Base-by-base conservation (phyloP, 768 basidiomycete genomes). In the Suillus occidentalis region DNA sequence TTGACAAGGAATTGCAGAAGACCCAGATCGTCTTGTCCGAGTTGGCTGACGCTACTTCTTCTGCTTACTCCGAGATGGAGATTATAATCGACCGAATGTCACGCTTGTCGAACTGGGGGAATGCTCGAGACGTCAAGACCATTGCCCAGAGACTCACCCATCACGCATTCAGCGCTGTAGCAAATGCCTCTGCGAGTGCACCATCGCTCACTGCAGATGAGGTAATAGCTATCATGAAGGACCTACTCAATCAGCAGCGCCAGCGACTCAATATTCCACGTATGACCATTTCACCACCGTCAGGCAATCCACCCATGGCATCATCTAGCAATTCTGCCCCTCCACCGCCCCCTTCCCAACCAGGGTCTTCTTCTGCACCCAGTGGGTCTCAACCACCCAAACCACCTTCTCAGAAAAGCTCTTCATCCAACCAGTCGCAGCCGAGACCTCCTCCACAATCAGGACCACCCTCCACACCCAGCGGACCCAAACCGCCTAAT, bases 91-190 rank as follows among this genome's bases (percentile, higher is more conserved):
- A 72, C 8, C 65, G 80, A 16, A 76, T 89, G 66, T 77, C 84
- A 9, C 47, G 65, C 12, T 73, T 89, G 1, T 76, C 79, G 5
- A 83, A 83, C 1, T 90, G 89, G 89, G 89, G 88, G 16, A 90
- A 90, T 58, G 89, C 88, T 3, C 82, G 88, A 8, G 89, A 90
- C 66, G 80, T 89, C 71, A 77, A 83, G 60, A 84, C 83, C 0
- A 74, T 89, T 6, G 73, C 84, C 0, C 84, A 83, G 69, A 72
- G 79, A 52, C 81, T 90, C 77, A 72, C 80, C 13, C 73, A 77
- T 20, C 37, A 69, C 2, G 86, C 82, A 0, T 78, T 84, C 55
- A 70, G 75, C 10, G 67, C 70, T 37, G 59, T 72, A 37, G 67
- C 67, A 13, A 60, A 60, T 9, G 66, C 63, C 13, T 7, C 62